Base-by-base conservation (phyloP, 805 yeast genomes). In the Metschnikowia sp. region DNA sequence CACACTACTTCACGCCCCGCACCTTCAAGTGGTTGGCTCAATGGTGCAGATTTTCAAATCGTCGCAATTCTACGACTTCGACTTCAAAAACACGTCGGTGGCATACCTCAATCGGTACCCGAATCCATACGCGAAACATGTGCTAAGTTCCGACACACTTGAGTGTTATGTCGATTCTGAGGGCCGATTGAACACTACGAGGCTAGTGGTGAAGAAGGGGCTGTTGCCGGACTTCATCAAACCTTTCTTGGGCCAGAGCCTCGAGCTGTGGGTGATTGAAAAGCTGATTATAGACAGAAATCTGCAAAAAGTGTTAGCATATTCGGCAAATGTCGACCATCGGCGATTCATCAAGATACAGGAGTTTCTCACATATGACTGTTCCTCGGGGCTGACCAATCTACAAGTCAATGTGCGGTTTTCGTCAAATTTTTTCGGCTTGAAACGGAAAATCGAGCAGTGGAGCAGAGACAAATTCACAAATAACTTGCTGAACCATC, bases 91-190 rank as follows among this genome's bases (percentile, higher is more conserved):
- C 0, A 88, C 87, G 3, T 76, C 89, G 1, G 70, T 83, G 40
- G 96, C 96, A 1, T 84, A 85, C 62, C 83, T 88, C 67, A 72
- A 71, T 54, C 51, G 75, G 48, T 72, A 70, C 52, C 84, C 84
- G 11, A 83, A 84, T 63, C 98, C 98, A 2, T 90, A 76, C 62
- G 84, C 97, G 13, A 71, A 80, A 9, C 97, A 92, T 68, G 97
- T 92, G 10, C 70, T 84, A 32, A 85, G 96, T 8, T 82, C 82
- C 28, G 98, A 91, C 63, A 86, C 96, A 2, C 61, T 91, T 12
- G 81, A 81, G 32, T 69, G 78, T 43, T 63, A 70, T 50, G 72
- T 88, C 15, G 88, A 84, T 52, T 53, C 60, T 1, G 70, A 80
- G 10, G 95, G 95, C 22, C 73, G 81, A 42, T 74, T 91, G 39